A percentile compares a stretch with the other conserved stretches of the same genome.
These are phyloP conservation scores for Lachnellula arida DNA, from an alignment of 2,329 filamentous ascomycete genomes.

Conservation along the genomic window DNA sequence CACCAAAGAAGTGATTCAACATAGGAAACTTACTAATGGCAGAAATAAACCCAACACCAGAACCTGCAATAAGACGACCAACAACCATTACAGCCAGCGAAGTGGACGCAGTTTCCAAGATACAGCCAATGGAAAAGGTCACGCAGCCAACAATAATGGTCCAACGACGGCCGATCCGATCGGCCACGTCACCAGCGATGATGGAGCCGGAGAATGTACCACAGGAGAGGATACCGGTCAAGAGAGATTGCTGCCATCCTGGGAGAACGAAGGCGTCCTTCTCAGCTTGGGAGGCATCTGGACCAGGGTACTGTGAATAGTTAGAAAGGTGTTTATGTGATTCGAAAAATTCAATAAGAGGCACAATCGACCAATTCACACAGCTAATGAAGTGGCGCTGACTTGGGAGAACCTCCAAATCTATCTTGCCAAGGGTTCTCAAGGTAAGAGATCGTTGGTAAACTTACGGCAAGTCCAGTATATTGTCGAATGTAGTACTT, in stretches of 20 bases:
- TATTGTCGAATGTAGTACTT: slow-evolving; percentile 36
- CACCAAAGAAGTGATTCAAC: slow-evolving; percentile 52
- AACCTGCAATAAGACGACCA: slow-evolving; percentile 69
- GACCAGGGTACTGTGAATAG: slow-evolving; percentile 7
- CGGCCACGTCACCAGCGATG: slow-evolving; percentile 72
- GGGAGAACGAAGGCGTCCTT: slow-evolving; percentile 60
- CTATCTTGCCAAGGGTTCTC: slow-evolving; percentile 3
- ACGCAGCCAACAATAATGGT: slow-evolving; percentile 57
- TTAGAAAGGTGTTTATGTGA: background rate
- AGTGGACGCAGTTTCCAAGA: slow-evolving; percentile 61
- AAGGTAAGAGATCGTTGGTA: slow-evolving; percentile 14
- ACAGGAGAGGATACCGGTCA: slow-evolving; percentile 62
- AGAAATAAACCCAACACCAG: slow-evolving; percentile 77
- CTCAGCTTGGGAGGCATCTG: slow-evolving; percentile 45
- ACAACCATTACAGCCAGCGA: slow-evolving; percentile 40
- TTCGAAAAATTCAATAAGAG: no score
- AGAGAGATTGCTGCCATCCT: slow-evolving; percentile 55
- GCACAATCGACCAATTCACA: background rate
- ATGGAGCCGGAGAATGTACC: slow-evolving; percentile 80
- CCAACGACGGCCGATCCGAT: slow-evolving; percentile 64
- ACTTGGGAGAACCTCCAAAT: slow-evolving; percentile 38
- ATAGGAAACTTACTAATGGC: slow-evolving; percentile 50
- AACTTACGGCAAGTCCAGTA: slow-evolving; percentile 16
- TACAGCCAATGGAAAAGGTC: slow-evolving; percentile 64
- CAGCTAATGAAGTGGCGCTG: slow-evolving; percentile 29